Evolutionary conservation across 208 protist genomes (phyloP), one percentile per base, ranked within the genome.

Genomic region (Trypanosoma mega): DNA sequence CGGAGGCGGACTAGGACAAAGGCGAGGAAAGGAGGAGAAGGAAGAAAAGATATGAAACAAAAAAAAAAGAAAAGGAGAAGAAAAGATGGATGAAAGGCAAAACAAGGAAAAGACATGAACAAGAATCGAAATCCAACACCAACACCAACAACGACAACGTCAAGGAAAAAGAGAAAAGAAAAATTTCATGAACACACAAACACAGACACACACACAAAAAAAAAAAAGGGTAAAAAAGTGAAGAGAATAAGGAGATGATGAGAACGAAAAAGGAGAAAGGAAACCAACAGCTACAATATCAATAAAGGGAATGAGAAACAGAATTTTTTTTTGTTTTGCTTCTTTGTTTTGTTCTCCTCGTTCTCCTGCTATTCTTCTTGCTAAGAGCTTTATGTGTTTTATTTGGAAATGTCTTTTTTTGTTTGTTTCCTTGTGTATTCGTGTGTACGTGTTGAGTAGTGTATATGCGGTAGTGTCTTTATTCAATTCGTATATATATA

Each of bases 1-100:
- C 86, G 0, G 90, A 96, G 74, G 79, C 80, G 3, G 90, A 96
- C 73, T 93, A n/a, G n/a, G n/a, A n/a, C n/a, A n/a, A n/a, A n/a
- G n/a, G n/a, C n/a, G 78, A 79, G 16, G 37, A 41, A 43, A 43
- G 14, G 6, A 45, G 23, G 34, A 26, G 23, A 23, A 31, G 18
- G 14, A 58, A 33, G 7, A n/a, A 58, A 44, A 43, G 6, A 6
- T n/a, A 14, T 16, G 34, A 39, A 39, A 39, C 34, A 39, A 39
- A 6, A 12, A 39, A 12, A 39, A 39, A 39, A 6, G 14, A 14
- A 6, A 50, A 31, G 8, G 45, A 50, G 45, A 11, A 31, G 9
- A 50, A 21, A 23, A 39, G 16, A 39, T 16, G 9, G 14, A 56
- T 16, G n/a, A 39, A 39, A 50, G 14, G 14, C 6, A 50, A 50